A percentile compares a stretch with the other conserved stretches of the same genome.
Conservation (phyloP, 2,329 filamentous ascomycete species). For the Colletotrichum cuscutae region DNA sequence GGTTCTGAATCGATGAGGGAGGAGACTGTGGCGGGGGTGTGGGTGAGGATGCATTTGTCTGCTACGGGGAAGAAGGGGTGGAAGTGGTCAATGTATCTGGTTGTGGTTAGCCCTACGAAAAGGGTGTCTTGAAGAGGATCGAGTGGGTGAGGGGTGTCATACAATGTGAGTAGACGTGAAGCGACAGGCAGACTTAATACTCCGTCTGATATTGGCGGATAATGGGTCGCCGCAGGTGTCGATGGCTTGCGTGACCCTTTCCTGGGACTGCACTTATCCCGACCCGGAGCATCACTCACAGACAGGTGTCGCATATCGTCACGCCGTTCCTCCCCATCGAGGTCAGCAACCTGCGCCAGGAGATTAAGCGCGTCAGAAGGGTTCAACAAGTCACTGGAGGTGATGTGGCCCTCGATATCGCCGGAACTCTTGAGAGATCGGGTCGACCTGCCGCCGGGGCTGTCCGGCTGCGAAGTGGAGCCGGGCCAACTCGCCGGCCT, state of each 20-base stretch:
- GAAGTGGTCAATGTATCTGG: slow-evolving; percentile 72
- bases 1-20: slow-evolving; percentile 65
- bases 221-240: slow-evolving; percentile 32
- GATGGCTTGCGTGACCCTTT: slow-evolving; percentile 5
- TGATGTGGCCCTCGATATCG: slow-evolving; percentile 51
- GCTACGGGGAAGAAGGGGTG: slow-evolving; percentile 78
- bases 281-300: slow-evolving; percentile 19
- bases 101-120: not conserved
- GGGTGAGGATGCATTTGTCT: slow-evolving; percentile 68
- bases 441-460: slow-evolving; percentile 31
- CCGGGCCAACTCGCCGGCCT: slow-evolving; percentile 29
- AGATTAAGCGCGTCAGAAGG: slow-evolving; percentile 54
- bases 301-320: slow-evolving; percentile 31
- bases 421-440: slow-evolving; percentile 26
- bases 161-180: slow-evolving; percentile 10
- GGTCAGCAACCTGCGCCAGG: slow-evolving; percentile 52
- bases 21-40: slow-evolving; percentile 66
- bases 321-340: slow-evolving; percentile 40
- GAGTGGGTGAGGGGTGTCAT: slow-evolving; percentile 39
- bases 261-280: slow-evolving; percentile 24
- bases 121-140: slow-evolving; percentile 14
- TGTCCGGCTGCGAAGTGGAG: slow-evolving; percentile 29
- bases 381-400: slow-evolving; percentile 51
- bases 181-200: slow-evolving; percentile 39
- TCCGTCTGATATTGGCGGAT: slow-evolving; percentile 47